Evolutionary conservation across 768 basidiomycete species (phyloP).

Genomic region (Mycena amicta): DNA sequence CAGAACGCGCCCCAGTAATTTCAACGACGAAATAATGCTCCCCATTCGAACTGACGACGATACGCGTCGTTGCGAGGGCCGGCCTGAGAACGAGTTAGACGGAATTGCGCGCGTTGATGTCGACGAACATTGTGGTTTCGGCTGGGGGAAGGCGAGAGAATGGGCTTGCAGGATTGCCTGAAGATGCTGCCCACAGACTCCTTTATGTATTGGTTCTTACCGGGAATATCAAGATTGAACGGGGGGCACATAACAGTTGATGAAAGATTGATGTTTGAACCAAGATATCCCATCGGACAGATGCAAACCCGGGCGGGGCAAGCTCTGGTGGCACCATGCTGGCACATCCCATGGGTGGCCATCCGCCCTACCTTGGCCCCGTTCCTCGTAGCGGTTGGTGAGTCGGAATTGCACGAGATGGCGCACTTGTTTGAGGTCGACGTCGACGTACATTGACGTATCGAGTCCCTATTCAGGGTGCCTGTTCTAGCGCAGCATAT

Average conservation of each 20-base stretch:
- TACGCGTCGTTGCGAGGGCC: constrained; percentile 40
- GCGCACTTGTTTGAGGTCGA: neutral
- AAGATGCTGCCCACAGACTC: neutral
- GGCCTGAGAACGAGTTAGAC: constrained; percentile 18
- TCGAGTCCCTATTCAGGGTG: neutral
- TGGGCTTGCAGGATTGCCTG: neutral
- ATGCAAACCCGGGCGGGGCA: neutral
- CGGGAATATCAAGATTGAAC: neutral
- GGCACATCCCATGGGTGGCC: neutral
- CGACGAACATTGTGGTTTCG: neutral
- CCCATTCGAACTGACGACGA: constrained; percentile 52
- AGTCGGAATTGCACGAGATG: neutral
- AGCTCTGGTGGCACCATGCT: neutral
- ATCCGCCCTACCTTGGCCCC: neutral
- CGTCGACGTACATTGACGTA: neutral
- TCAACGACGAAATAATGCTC: constrained; percentile 54
- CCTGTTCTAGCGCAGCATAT: neutral
- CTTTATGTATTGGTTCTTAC: neutral
- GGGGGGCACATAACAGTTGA: neutral
- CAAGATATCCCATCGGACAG: neutral
- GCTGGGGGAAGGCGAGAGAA: neutral
- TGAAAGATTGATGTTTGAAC: constrained; percentile 1
- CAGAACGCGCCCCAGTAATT: constrained; percentile 47
- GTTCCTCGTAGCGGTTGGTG: neutral
- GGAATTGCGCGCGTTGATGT: neutral